Evolutionary conservation across 176 grass and related monocot species (phyloP).

Genomic region (Cocos nucifera): DNA sequence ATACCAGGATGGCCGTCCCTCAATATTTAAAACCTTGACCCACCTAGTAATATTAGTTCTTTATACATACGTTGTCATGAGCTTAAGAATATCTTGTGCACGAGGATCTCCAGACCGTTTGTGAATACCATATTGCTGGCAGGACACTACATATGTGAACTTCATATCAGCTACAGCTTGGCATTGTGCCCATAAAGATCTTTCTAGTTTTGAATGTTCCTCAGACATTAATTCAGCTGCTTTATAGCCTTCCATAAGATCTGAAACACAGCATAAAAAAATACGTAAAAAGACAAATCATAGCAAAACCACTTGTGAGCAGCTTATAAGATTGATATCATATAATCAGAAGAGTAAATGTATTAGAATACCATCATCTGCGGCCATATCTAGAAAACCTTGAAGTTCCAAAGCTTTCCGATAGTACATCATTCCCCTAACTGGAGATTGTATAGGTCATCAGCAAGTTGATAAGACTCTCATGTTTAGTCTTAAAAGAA

Average conservation of each 20-base stretch:
- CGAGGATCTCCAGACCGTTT: conserved; percentile 64
- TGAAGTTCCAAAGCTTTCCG: conserved; percentile 88
- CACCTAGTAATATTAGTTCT: conserved; percentile 12
- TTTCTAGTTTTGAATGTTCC: conserved; percentile 50
- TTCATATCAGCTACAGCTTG: conserved; percentile 92
- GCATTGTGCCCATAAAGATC: conserved; percentile 57
- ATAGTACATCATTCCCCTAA: conserved; percentile 98
- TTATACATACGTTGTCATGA: conserved; percentile 71
- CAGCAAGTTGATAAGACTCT: too few relatives aligned
- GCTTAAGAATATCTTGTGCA: conserved; percentile 82
- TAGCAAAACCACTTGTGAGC: conserved; percentile 1
- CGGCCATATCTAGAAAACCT: conserved; percentile 91
- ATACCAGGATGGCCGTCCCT: neutral
- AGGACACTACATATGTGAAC: conserved; percentile 91
- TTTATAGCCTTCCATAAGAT: conserved; percentile 94
- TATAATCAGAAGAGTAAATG: neutral
- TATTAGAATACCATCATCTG: conserved; percentile 53
- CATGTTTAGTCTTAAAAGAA: too few relatives aligned
- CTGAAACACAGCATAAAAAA: conserved; percentile 25
- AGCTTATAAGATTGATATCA: conserved; percentile 6
- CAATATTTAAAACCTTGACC: conserved; percentile 8
- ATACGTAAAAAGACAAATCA: conserved; percentile 11
- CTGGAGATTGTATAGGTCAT: conserved; percentile 30
- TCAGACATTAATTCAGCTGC: conserved; percentile 55
- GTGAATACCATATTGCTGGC: conserved; percentile 94